Base-by-base conservation (phyloP, 108 stramenopile genomes). In the Craspedostauros australis region DNA sequence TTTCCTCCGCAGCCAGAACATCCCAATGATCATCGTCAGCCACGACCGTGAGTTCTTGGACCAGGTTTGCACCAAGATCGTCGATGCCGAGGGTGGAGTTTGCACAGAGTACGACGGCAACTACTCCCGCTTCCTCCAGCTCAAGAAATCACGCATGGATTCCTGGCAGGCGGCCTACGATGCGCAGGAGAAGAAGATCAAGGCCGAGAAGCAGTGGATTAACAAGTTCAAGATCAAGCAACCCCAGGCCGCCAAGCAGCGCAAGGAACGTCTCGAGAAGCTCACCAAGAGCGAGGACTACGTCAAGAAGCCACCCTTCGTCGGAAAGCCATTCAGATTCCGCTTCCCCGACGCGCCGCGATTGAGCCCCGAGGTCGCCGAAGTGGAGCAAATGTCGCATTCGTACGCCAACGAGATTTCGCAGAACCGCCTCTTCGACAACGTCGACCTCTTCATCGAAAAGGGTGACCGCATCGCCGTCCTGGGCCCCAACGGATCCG, bases 1-100 rank as follows among this genome's bases (percentile, higher is more conserved):
- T 36, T 98, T 97, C 61, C 66, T 98, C 40, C 66, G 81, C 5
- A 77, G 95, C 48, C 96, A 96, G 60, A 92, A 79, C 43, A 73
- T 96, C 33, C 95, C 97, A 21, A 96, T 98, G 94, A 76, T 96
- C 25, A 95, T 98, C 56, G 97, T 98, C 5, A 93, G 89, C 54
- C 97, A 98, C 63, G 97, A 98, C 85, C 86, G 97, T 53, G 97
- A 96, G 70, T 98, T 98, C 65, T 76, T 98, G 46, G 97, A 98
- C 75, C 93, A 92, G 59, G 95, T 94, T 14, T 94, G 95, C 75
- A 91, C 86, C 39, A 93, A 91, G 61, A 97, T 96, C 51, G 94
- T 97, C 1, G 95, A 97, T 51, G 84, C 86, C 2, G 95, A 96
- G 32, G 90, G 88, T n/a, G 95, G 95, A 21, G 58, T 91, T 21